Conservation (phyloP, 2,329 filamentous ascomycete species). For the Hypoxylon sp. region DNA sequence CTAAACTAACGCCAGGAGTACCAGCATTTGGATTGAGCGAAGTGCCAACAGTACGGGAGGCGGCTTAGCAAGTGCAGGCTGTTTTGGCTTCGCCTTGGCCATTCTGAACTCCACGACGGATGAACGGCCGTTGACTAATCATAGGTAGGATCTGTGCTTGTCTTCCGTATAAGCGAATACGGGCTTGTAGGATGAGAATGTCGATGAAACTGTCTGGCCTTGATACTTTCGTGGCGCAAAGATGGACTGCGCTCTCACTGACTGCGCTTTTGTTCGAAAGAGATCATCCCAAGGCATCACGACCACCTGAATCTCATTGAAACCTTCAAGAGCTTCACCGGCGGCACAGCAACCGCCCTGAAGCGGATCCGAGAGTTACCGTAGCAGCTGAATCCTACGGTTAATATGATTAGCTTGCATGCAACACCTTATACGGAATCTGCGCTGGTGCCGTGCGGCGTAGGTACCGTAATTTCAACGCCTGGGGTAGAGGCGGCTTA, state of each 20-base stretch:
- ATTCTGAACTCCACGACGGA: not conserved
- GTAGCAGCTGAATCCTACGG: constrained; percentile 1
- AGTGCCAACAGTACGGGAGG: too few relatives aligned
- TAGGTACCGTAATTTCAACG: constrained; percentile 20
- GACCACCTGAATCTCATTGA: constrained; percentile 15
- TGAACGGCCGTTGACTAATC: not conserved
- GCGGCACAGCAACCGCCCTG: constrained; percentile 19
- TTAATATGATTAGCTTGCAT: constrained; percentile 16
- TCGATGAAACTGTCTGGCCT: constrained; percentile 2
- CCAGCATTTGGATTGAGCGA: too few relatives aligned
- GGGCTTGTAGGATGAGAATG: not conserved
- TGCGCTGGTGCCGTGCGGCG: constrained; percentile 13
- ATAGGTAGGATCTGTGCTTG: constrained; percentile 4
- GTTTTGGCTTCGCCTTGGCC: constrained; percentile 9
- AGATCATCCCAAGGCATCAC: constrained; percentile 2
- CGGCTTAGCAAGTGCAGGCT: too few relatives aligned
- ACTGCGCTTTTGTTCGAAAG: not conserved
- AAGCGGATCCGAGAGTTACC: not conserved
- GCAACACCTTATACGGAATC: constrained; percentile 13
- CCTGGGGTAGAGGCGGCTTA: constrained; percentile 12
- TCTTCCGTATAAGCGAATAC: not conserved
- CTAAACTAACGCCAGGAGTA: constrained; percentile 9
- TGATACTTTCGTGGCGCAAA: constrained; percentile 4
- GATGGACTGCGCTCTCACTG: not conserved
- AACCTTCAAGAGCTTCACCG: constrained; percentile 6